phyloP scores from a whole-genome alignment of 2,329 filamentous ascomycete genomes.

The Helminthosporium solani region DNA sequence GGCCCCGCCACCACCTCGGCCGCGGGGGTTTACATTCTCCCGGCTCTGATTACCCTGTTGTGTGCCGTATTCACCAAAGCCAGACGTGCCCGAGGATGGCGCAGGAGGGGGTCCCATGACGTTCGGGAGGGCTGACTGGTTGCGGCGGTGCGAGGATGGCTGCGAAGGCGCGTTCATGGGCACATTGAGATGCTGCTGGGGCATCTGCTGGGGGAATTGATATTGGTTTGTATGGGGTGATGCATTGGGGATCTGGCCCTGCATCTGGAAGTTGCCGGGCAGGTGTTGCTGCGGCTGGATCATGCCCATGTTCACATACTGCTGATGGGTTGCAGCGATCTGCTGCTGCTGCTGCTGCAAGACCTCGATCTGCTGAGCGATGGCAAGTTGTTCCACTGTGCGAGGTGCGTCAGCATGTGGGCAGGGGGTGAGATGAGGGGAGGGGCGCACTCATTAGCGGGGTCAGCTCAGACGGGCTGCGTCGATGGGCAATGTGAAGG shows the following conservation, averaged over 20 bases:
- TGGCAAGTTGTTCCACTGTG: slow-evolving; percentile 92
- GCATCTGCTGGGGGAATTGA: slow-evolving; percentile 73
- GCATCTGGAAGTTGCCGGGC: slow-evolving; percentile 57
- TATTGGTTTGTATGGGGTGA: slow-evolving; percentile 75
- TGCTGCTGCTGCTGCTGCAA: slow-evolving; percentile 98
- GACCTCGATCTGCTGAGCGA: slow-evolving; percentile 97
- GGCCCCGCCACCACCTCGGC: slow-evolving; percentile 69
- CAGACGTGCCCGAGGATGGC: slow-evolving; percentile 83
- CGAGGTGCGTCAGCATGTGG: slow-evolving; percentile 22
- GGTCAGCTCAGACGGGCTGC: slow-evolving; percentile 95
- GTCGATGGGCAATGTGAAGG: slow-evolving; percentile 94
- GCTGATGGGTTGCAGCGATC: slow-evolving; percentile 92
- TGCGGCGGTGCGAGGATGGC: slow-evolving; percentile 86
- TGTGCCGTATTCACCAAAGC: slow-evolving; percentile 76
- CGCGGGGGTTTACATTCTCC: slow-evolving; percentile 68
- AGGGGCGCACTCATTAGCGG: slow-evolving; percentile 91
- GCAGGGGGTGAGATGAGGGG: slow-evolving; percentile 7
- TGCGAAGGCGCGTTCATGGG: slow-evolving; percentile 75
- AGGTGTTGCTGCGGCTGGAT: slow-evolving; percentile 82
- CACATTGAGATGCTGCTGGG: slow-evolving; percentile 58
- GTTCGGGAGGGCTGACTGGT: slow-evolving; percentile 93
- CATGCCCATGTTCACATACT: slow-evolving; percentile 97
- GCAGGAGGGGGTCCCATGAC: slow-evolving; percentile 91
- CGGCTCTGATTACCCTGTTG: slow-evolving; percentile 60
- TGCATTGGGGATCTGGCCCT: slow-evolving; percentile 75